Evolutionary conservation across 2,329 filamentous ascomycete species (phyloP).

Genomic region (Sordariomycetes sp.): DNA sequence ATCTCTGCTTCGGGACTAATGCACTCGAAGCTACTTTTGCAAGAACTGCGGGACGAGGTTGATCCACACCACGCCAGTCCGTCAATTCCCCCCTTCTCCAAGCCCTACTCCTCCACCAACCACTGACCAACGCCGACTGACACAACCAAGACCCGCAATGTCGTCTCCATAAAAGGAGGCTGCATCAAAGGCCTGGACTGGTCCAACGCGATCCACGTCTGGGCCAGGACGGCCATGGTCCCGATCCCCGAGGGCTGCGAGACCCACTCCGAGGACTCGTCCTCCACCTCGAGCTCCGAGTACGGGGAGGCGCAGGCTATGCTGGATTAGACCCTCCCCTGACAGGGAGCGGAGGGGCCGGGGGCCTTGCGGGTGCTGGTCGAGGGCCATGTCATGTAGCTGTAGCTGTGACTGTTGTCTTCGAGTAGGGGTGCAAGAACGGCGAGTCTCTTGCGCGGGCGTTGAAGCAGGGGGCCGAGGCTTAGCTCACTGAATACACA

Average conservation of each 20-base stretch:
- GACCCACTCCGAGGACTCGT: conserved; percentile 38
- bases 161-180: conserved; percentile 54
- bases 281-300: conserved; percentile 18
- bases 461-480: too few species aligned
- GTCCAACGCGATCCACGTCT: conserved; percentile 50
- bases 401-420: too few species aligned
- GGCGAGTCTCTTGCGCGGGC: too few species aligned
- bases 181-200: conserved; percentile 52
- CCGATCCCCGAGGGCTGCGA: conserved; percentile 54
- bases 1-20: background rate
- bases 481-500: too few species aligned
- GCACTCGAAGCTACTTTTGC: conserved; percentile 46
- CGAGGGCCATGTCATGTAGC: too few species aligned
- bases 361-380: too few species aligned
- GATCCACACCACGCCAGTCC: conserved; percentile 45
- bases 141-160: conserved; percentile 32
- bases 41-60: conserved; percentile 51
- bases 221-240: conserved; percentile 53
- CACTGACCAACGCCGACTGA: conserved; percentile 6
- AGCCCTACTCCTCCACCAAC: background rate
- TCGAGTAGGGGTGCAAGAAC: too few species aligned
- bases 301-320: conserved; percentile 29
- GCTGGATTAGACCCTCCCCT: conserved; percentile 29
- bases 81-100: conserved; percentile 10
- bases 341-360: background rate